Conservation (phyloP, 768 basidiomycete species). For the Infundibulicybe gibba region DNA sequence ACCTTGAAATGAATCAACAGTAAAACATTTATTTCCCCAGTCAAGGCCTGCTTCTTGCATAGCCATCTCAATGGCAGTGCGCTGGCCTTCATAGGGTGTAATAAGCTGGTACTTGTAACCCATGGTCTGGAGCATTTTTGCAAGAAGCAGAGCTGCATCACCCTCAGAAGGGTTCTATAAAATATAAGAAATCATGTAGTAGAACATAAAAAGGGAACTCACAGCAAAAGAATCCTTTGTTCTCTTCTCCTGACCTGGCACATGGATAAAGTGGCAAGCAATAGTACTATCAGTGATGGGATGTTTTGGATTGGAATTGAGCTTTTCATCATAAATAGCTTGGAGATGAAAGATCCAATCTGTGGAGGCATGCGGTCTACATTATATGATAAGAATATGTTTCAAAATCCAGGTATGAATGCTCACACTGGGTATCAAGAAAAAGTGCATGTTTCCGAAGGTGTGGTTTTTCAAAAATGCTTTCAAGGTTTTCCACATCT, state of each 20-base stretch:
- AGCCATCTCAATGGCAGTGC: constrained; percentile 49
- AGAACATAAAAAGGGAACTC: constrained; percentile 8
- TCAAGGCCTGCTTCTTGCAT: constrained; percentile 48
- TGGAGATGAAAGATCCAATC: constrained; percentile 71
- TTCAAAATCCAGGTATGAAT: constrained; percentile 5
- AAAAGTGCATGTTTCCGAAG: constrained; percentile 47
- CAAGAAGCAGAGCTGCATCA: constrained; percentile 52
- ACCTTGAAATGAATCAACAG: constrained; percentile 89
- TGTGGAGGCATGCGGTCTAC: constrained; percentile 83
- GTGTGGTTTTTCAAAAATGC: constrained; percentile 76
- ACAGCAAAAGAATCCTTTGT: constrained; percentile 31
- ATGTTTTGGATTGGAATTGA: constrained; percentile 52
- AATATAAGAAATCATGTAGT: constrained; percentile 1
- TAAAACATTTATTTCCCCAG: constrained; percentile 75
- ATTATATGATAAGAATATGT: constrained; percentile 6
- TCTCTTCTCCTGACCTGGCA: constrained; percentile 31
- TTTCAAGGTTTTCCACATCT: constrained; percentile 57
- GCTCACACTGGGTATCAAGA: constrained; percentile 73
- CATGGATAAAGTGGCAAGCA: constrained; percentile 71
- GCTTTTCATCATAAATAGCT: constrained; percentile 57
- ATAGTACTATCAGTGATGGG: constrained; percentile 34
- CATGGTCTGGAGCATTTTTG: constrained; percentile 49
- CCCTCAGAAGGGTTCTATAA: constrained; percentile 60
- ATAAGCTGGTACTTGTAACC: constrained; percentile 58
- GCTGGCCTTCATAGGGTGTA: constrained; percentile 80